Conservation (phyloP, 768 basidiomycete genomes). For the Dacryopinax spathularia region DNA sequence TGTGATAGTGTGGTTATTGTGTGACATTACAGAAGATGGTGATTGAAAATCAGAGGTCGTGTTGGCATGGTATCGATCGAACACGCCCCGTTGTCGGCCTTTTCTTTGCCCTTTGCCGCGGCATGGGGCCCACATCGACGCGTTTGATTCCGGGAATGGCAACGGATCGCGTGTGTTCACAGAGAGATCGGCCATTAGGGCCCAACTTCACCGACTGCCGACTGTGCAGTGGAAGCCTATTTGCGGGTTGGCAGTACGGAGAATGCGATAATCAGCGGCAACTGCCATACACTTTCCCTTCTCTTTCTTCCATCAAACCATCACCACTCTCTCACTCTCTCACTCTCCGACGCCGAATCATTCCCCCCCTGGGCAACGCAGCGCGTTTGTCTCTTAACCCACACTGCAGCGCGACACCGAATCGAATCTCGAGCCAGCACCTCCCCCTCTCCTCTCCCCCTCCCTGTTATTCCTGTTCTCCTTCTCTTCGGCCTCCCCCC, state of each 20-base stretch:
- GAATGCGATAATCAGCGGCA: background rate
- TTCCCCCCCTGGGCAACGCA: background rate
- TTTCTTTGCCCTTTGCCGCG: no score
- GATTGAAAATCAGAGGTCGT: background rate
- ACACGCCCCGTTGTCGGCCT: no score
- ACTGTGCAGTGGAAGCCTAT: conserved; percentile 3
- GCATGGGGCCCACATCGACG: no score
- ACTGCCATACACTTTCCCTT: no score
- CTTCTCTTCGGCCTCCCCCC: background rate
- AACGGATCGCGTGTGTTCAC: no score
- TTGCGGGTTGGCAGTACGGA: background rate
- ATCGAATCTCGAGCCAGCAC: background rate
- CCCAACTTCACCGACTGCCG: no score
- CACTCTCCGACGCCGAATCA: no score
- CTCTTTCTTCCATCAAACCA: conserved; percentile 2
- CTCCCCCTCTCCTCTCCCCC: background rate
- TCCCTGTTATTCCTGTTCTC: background rate
- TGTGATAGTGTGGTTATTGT: background rate
- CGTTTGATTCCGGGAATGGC: no score
- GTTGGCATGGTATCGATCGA: background rate
- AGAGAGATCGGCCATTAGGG: no score
- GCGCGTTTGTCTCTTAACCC: background rate
- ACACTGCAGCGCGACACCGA: background rate
- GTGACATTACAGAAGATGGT: background rate
- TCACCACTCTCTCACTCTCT: no score